Conservation (phyloP, 441 rosid genomes). For the Corymbia calophylla region DNA sequence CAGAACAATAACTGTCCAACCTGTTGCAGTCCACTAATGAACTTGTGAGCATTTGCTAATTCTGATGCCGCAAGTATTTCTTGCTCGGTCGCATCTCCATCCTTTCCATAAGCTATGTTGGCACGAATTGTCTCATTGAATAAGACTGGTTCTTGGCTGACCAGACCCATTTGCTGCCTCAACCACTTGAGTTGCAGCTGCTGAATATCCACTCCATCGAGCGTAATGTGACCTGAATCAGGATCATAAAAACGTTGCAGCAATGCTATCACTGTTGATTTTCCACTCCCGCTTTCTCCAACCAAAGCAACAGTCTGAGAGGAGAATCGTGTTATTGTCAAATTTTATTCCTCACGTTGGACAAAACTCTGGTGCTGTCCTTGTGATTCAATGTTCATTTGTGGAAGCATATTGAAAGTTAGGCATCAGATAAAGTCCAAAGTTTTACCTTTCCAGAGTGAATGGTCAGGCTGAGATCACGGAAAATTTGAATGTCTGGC, state of each 20-base stretch:
- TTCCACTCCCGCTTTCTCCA: constrained; percentile 11
- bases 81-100: constrained; percentile 1
- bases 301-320: constrained; percentile 9
- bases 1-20: neutral
- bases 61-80: constrained; percentile 3
- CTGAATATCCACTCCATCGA: constrained; percentile 1
- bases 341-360: neutral
- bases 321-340: neutral
- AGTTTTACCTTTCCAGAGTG: constrained; percentile 8
- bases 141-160: constrained; percentile 6
- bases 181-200: constrained; percentile 2
- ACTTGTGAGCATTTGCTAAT: constrained; percentile 6
- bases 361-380: neutral
- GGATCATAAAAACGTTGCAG: constrained; percentile 9
- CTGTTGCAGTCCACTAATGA: constrained; percentile 9
- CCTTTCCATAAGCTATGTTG: constrained; percentile 12
- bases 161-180: constrained; percentile 16
- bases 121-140: constrained; percentile 9
- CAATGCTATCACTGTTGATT: neutral
- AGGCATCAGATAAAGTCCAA: neutral
- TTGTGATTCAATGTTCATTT: neutral
- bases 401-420: neutral
- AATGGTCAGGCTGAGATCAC: constrained; percentile 7
- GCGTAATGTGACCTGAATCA: constrained; percentile 1
- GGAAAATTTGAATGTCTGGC: constrained; percentile 7